Conservation (phyloP, 192 early-diverging fungal species). For the Coemansia sp. region DNA sequence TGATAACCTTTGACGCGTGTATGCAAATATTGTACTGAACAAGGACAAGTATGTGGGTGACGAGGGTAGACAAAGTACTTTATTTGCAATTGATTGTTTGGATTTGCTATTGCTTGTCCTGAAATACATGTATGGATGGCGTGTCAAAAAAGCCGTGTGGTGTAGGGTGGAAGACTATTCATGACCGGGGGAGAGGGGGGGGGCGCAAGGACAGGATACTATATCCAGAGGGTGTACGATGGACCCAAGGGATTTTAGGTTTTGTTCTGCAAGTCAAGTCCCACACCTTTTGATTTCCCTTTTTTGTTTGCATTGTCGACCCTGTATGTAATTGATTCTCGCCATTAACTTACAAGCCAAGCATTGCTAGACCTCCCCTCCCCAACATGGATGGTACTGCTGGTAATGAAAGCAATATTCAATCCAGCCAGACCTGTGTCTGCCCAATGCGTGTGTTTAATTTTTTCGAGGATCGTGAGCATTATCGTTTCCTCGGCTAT, state of each 20-base stretch:
- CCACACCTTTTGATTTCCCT: neutral
- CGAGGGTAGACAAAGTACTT: neutral
- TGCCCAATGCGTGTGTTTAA: conserved; percentile 1
- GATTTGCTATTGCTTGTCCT: neutral
- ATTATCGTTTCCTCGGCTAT: neutral
- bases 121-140: neutral
- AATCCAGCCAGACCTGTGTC: neutral
- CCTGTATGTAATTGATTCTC: conserved; percentile 5
- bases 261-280: neutral
- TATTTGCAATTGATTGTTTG: neutral
- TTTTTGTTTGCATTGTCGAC: conserved; percentile 3
- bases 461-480: conserved; percentile 3
- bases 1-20: neutral
- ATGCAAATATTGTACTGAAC: neutral
- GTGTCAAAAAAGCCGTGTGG: neutral
- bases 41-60: neutral
- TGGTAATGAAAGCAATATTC: neutral
- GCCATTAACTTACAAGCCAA: neutral
- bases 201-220: neutral
- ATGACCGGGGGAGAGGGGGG: neutral
- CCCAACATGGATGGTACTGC: neutral
- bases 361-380: neutral
- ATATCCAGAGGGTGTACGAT: neutral
- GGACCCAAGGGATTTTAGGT: neutral
- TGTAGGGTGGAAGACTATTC: neutral